These are phyloP conservation scores for Globisporangium orthogonon DNA, from an alignment of 352 stramenopile species.

Conservation along the genomic window DNA sequence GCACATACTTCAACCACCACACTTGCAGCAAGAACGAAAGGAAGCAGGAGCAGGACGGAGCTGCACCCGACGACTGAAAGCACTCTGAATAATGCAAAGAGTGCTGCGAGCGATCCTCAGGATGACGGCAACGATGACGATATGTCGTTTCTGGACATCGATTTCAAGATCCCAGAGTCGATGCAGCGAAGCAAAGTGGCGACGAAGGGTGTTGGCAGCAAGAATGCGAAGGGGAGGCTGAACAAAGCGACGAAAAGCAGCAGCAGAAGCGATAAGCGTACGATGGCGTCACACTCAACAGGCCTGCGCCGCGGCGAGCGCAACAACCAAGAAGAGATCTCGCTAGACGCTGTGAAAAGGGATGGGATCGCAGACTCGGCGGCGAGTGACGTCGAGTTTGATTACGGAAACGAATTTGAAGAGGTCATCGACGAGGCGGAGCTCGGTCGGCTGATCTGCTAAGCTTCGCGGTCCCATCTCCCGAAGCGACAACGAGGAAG, in stretches of 20 bases:
- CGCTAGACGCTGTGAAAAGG: too few species aligned
- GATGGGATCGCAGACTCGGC: slow-evolving; percentile 9
- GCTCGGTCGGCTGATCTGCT: slow-evolving; percentile 47
- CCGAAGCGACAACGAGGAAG: not conserved
- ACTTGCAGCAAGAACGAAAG: slow-evolving; percentile 1
- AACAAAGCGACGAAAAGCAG: not conserved
- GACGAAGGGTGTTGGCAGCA: not conserved
- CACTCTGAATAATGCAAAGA: not conserved
- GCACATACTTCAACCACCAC: not conserved
- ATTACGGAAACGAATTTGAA: slow-evolving; percentile 80
- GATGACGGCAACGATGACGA: slow-evolving; percentile 30
- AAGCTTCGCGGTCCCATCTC: not conserved
- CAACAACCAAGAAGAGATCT: slow-evolving; percentile 21
- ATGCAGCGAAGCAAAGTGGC: slow-evolving; percentile 18
- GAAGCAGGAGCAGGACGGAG: slow-evolving; percentile 5
- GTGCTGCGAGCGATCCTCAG: slow-evolving; percentile 1
- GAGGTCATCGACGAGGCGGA: slow-evolving; percentile 69
- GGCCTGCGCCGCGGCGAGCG: not conserved
- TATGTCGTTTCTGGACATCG: slow-evolving; percentile 40
- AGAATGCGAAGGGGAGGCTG: slow-evolving; percentile 5
- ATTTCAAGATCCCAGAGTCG: slow-evolving; percentile 31
- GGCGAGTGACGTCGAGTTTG: slow-evolving; percentile 40
- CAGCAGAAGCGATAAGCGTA: not conserved
- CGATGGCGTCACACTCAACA: not conserved
- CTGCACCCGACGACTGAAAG: not conserved